Evolutionary conservation across 768 basidiomycete genomes (phyloP).

Genomic region (Rhodotorula diobovata): DNA sequence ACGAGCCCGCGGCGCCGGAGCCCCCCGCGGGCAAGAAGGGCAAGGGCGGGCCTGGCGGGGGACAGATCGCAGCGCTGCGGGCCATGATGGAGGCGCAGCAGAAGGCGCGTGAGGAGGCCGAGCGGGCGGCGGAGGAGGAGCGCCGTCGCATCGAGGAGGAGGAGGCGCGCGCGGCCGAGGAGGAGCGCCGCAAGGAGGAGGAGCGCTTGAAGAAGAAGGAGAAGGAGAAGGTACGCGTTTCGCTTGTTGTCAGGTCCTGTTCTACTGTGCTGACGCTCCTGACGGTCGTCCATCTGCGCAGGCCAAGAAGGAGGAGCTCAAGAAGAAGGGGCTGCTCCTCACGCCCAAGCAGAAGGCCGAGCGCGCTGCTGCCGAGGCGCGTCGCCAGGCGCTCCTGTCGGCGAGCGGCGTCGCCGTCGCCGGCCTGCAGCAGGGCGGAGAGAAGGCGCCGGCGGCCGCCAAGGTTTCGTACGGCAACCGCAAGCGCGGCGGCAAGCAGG

Average conservation of each 20-base stretch:
- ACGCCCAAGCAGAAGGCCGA: slow-evolving; percentile 99
- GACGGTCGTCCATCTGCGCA: slow-evolving; percentile 46
- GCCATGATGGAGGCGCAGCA: slow-evolving; percentile 88
- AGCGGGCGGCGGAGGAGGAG: slow-evolving; percentile 64
- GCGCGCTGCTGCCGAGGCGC: slow-evolving; percentile 79
- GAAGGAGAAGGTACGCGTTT: slow-evolving; percentile 68
- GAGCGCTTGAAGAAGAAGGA: slow-evolving; percentile 87
- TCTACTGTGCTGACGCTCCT: no score
- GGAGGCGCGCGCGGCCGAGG: slow-evolving; percentile 70
- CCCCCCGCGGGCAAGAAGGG: slow-evolving; percentile 53
- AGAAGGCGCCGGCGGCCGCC: slow-evolving; percentile 52
- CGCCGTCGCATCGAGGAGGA: slow-evolving; percentile 74
- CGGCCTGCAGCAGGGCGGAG: slow-evolving; percentile 60
- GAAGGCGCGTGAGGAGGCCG: slow-evolving; percentile 77
- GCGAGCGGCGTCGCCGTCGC: slow-evolving; percentile 81
- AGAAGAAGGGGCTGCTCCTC: slow-evolving; percentile 87
- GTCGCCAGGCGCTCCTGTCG: slow-evolving; percentile 81
- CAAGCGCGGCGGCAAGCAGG: slow-evolving; percentile 60
- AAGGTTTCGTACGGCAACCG: slow-evolving; percentile 77
- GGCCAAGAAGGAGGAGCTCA: slow-evolving; percentile 82
- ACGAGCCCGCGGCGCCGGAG: slow-evolving; percentile 43
- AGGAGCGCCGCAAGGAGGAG: slow-evolving; percentile 85
- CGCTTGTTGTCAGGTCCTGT: neutral
- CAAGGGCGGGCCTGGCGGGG: slow-evolving; percentile 43
- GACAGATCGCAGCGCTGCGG: slow-evolving; percentile 72